phyloP scores from a whole-genome alignment of 306 rosid species.

The Astragalus glycyphyllos region DNA sequence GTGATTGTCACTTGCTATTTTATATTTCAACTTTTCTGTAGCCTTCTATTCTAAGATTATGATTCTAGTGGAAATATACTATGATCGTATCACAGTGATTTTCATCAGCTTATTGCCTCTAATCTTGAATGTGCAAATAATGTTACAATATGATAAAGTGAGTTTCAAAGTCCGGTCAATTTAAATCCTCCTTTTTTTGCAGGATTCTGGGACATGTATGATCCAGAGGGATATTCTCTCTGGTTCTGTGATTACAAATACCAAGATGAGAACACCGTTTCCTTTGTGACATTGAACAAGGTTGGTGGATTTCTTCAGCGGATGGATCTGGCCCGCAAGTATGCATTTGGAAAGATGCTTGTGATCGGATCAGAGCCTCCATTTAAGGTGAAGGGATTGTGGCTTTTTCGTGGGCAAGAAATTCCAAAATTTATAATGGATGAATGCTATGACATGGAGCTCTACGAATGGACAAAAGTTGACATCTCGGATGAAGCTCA shows the following conservation, averaged over 20 bases:
- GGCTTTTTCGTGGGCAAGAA: constrained; percentile 93
- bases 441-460: constrained; percentile 97
- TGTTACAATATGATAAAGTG: not conserved
- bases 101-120: not conserved
- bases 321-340: constrained; percentile 89
- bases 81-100: not conserved
- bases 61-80: not conserved
- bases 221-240: constrained; percentile 91
- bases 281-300: constrained; percentile 85
- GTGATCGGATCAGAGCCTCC: constrained; percentile 80
- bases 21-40: not conserved
- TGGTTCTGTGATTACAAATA: constrained; percentile 96
- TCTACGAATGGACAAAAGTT: constrained; percentile 83
- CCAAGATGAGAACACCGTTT: constrained; percentile 82
- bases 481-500: constrained; percentile 72
- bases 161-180: not conserved
- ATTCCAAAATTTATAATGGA: constrained; percentile 73
- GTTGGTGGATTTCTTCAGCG: constrained; percentile 88
- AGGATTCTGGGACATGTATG: constrained; percentile 98
- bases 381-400: constrained; percentile 86
- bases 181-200: constrained; percentile 16
- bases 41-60: not conserved
- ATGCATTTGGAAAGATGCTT: constrained; percentile 92
- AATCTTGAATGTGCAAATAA: not conserved
- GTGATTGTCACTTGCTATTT: not conserved